phyloP scores from a whole-genome alignment of 78 protist genomes.

The Speleostelium caveatum region DNA sequence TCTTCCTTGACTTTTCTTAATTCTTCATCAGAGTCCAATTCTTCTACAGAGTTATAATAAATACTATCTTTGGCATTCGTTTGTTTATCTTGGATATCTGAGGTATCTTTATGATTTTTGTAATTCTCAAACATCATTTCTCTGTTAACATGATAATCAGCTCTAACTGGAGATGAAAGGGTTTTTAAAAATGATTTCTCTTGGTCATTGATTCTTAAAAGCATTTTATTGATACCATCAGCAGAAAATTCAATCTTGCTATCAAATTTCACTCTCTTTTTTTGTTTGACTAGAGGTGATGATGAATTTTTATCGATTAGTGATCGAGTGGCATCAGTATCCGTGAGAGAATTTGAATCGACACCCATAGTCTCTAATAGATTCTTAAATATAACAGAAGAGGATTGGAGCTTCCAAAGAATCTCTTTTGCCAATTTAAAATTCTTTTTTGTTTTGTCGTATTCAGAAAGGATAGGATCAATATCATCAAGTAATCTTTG shows the following conservation, averaged over 20 bases:
- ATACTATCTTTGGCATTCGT: not conserved
- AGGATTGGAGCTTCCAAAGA: not conserved
- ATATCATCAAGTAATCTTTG: not conserved
- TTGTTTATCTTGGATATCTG: not conserved
- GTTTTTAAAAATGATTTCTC: not conserved
- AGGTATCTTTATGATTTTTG: not conserved
- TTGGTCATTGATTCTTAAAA: not conserved
- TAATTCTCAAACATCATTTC: slow-evolving; percentile 8
- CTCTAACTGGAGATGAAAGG: slow-evolving; percentile 17
- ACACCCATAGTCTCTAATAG: not conserved
- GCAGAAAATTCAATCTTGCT: not conserved
- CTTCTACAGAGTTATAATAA: not conserved
- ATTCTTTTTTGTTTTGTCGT: not conserved
- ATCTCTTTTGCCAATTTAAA: not conserved
- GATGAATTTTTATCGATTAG: too few relatives aligned
- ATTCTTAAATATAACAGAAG: not conserved
- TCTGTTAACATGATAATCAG: slow-evolving; percentile 20
- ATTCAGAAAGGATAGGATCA: not conserved
- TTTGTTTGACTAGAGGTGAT: too few relatives aligned
- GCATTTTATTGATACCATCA: slow-evolving; percentile 2
- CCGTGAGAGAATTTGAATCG: not conserved
- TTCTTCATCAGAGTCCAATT: not conserved
- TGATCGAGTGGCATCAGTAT: not conserved
- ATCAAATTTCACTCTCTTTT: slow-evolving; percentile 8
- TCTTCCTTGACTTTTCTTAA: not conserved